phyloP scores from a whole-genome alignment of 805 yeast genomes.

The Middelhovenomyces tepae region DNA sequence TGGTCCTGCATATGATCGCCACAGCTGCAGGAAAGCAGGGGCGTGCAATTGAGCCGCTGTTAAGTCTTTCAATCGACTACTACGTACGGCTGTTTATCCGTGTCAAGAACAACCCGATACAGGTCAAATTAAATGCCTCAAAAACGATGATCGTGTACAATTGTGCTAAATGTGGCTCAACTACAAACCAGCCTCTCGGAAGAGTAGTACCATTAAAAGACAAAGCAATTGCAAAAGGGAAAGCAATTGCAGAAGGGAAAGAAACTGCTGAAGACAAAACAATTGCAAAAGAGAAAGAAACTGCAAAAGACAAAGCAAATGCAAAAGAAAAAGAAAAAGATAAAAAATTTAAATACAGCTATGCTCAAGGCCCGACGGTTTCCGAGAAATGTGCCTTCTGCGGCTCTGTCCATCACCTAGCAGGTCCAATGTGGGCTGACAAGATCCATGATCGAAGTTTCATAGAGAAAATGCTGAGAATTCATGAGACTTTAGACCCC shows the following conservation, averaged over 20 bases:
- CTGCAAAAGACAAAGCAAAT: conserved; percentile 18
- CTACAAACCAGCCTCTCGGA: conserved; percentile 68
- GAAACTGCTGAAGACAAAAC: conserved; percentile 4
- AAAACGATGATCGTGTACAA: conserved; percentile 70
- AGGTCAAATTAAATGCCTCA: conserved; percentile 71
- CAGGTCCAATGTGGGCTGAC: conserved; percentile 97
- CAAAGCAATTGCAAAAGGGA: conserved; percentile 12
- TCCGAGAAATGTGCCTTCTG: conserved; percentile 38
- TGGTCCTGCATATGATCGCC: conserved; percentile 69
- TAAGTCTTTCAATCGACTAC: conserved; percentile 83
- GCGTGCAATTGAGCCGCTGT: conserved; percentile 75
- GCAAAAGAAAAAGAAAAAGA: conserved; percentile 29
- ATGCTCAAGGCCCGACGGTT: conserved; percentile 56
- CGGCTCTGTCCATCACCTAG: conserved; percentile 59
- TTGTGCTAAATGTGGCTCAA: conserved; percentile 82
- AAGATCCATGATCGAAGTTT: conserved; percentile 63
- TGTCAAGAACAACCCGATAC: conserved; percentile 67
- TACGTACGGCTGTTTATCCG: conserved; percentile 80
- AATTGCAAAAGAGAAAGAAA: conserved; percentile 14
- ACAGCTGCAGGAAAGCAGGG: conserved; percentile 85
- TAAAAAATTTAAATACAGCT: conserved; percentile 34
- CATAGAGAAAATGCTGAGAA: conserved; percentile 52
- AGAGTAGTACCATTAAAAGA: conserved; percentile 29
- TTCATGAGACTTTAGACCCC: conserved; percentile 51
- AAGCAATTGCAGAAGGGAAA: conserved; percentile 12